These are phyloP conservation scores for Trichoderma atroviride DNA, from an alignment of 2,329 filamentous ascomycete genomes.

Conservation along the genomic window DNA sequence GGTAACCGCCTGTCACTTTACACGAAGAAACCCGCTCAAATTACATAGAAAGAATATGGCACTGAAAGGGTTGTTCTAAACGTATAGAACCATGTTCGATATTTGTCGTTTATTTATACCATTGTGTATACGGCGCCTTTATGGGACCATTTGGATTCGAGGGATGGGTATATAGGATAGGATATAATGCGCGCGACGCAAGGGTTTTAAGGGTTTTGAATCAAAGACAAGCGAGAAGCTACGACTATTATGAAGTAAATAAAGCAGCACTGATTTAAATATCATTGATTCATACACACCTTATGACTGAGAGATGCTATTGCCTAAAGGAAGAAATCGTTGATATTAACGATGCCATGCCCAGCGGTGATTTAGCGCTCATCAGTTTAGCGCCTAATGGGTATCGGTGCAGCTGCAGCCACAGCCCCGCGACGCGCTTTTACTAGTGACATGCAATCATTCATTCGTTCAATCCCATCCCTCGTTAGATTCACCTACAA, in stretches of 20 bases:
- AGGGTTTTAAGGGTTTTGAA: neutral
- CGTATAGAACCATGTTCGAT: neutral
- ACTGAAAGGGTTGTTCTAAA: neutral
- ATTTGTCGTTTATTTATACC: neutral
- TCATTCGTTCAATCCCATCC: neutral
- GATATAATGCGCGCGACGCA: neutral
- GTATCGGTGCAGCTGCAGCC: neutral
- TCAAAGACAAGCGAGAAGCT: neutral
- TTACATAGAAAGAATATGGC: neutral
- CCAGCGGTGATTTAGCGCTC: neutral
- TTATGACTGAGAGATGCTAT: neutral
- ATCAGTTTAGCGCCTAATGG: neutral
- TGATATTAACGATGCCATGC: neutral
- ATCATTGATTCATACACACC: too few relatives aligned
- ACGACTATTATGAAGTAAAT: neutral
- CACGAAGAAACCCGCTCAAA: slow-evolving; percentile 30
- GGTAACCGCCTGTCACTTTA: slow-evolving; percentile 44
- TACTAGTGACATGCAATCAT: neutral
- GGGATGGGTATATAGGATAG: neutral
- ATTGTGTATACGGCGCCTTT: slow-evolving; percentile 10
- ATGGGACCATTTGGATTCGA: slow-evolving; percentile 10
- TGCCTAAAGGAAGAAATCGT: neutral
- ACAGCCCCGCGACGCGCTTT: slow-evolving; percentile 1
- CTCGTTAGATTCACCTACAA: neutral
- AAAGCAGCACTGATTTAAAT: neutral